Conservation (phyloP, 108 stramenopile genomes). For the Pinguiococcus pyrenoidosus region DNA sequence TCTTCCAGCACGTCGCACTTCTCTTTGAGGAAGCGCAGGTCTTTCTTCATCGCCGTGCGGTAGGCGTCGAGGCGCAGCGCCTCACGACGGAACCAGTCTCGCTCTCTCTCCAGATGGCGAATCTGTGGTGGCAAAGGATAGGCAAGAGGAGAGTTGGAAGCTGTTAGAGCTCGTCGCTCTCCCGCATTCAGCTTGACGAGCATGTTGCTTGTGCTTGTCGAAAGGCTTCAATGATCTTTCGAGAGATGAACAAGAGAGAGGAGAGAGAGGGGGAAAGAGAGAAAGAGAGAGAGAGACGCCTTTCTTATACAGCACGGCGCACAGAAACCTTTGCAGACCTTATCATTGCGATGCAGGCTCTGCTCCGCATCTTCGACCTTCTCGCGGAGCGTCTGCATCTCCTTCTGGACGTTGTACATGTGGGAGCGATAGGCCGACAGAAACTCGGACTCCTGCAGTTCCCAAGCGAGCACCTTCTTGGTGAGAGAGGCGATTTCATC, state of each 20-base stretch:
- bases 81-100: conserved; percentile 43
- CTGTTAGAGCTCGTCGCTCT: background rate
- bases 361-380: conserved; percentile 29
- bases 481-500: too few relatives aligned
- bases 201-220: too few relatives aligned
- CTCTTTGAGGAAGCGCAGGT: conserved; percentile 25
- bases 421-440: conserved; percentile 41
- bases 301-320: too few relatives aligned
- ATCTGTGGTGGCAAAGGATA: background rate
- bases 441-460: conserved; percentile 40
- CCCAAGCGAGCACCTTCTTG: too few relatives aligned
- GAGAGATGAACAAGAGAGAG: too few relatives aligned
- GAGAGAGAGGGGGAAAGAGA: too few relatives aligned
- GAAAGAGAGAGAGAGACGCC: too few relatives aligned
- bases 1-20: conserved; percentile 22
- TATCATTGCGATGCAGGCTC: conserved; percentile 26
- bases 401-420: conserved; percentile 46
- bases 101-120: conserved; percentile 39
- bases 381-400: conserved; percentile 26
- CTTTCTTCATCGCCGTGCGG: conserved; percentile 30
- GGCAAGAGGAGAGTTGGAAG: background rate
- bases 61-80: conserved; percentile 35
- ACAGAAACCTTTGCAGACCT: conserved; percentile 26
- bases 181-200: too few relatives aligned
- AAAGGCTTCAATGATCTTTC: too few relatives aligned